Base-by-base conservation (phyloP, 495 filamentous ascomycete genomes). In the Penicillium argentinense region DNA sequence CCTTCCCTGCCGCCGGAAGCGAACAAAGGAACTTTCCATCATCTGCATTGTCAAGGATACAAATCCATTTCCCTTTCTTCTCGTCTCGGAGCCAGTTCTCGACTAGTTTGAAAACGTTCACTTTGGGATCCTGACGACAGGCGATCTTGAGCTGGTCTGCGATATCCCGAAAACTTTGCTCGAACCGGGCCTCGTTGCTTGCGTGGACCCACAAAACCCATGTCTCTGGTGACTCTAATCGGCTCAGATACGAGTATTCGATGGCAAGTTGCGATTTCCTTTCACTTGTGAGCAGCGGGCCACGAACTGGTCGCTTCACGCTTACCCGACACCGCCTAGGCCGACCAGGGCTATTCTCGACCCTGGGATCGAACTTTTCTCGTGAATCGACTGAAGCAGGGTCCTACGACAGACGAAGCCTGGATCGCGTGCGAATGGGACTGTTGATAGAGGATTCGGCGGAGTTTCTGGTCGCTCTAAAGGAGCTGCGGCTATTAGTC, bases 131-230 rank as follows among this genome's bases (percentile, higher is more conserved):
- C 16, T 72, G 7, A 9, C 59, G 58, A 5, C 62, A 59, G n/a
- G 54, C 50, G 12, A 76, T 63, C 38, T 70, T 62, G 23, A 64
- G 27, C 3, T 19, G 34, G 19, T 71, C 40, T 26, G 72, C 69
- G 42, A 79, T 69, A n/a, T 64, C 60, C 28, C 52, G 50, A 53
- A 54, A 71, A 29, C 64, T 47, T 27, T 74, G 47, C 52, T 70
- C 62, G 26, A 74, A 72, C 3, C 71, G 60, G 8, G 61, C 53
- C 2, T 32, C 34, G 23, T 53, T 73, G 36, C 66, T 68, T 0
- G 69, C 68, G 52, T 73, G 66, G 1, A 79, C 49, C 76, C 78
- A 81, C 55, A 80, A 76, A 6, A 79, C 66, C 64, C 63, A 75
- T 19, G 62, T 76, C 13, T 62, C 42, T 1, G 66, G 71, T 9